Conservation (phyloP, 225 moss, liverwort and hornwort genomes). For the Marchantia polymorpha region DNA sequence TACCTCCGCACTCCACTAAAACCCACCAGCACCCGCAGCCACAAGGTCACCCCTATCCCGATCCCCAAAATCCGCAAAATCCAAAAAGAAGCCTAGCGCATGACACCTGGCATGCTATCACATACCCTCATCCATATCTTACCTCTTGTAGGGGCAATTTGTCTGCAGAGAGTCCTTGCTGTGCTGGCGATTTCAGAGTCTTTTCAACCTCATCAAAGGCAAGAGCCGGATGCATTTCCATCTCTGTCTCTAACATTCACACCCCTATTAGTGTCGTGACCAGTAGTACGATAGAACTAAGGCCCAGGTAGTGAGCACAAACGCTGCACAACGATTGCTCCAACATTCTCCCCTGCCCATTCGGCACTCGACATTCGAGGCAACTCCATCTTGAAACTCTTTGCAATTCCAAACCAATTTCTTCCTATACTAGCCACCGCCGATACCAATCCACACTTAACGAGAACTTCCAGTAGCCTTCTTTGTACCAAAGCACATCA, state of each 20-base stretch:
- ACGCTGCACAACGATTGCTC: constrained; percentile 1
- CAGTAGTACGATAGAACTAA: not conserved
- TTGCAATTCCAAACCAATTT: not conserved
- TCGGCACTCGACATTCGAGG: constrained; percentile 15
- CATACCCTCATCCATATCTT: too few relatives aligned
- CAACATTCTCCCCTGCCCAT: not conserved
- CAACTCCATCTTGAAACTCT: constrained; percentile 9
- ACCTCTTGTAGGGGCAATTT: too few relatives aligned
- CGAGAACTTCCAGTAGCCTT: not conserved
- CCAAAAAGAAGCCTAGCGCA: too few relatives aligned
- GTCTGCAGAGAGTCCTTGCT: too few relatives aligned
- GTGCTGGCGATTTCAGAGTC: constrained; percentile 3
- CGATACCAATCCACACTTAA: not conserved
- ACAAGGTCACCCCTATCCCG: too few relatives aligned
- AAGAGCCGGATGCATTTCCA: not conserved
- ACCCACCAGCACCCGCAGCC: too few relatives aligned
- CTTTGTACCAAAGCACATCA: not conserved
- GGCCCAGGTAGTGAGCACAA: not conserved
- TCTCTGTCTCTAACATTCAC: constrained; percentile 7
- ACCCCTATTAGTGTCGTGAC: not conserved
- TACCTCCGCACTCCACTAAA: too few relatives aligned
- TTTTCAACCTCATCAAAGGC: constrained; percentile 10
- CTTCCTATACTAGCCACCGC: not conserved
- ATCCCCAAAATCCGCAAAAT: too few relatives aligned
- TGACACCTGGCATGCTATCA: too few relatives aligned